These are phyloP conservation scores for Axilococcus clingmanii DNA, from an alignment of 139 green algal genomes.

Conservation along the genomic window DNA sequence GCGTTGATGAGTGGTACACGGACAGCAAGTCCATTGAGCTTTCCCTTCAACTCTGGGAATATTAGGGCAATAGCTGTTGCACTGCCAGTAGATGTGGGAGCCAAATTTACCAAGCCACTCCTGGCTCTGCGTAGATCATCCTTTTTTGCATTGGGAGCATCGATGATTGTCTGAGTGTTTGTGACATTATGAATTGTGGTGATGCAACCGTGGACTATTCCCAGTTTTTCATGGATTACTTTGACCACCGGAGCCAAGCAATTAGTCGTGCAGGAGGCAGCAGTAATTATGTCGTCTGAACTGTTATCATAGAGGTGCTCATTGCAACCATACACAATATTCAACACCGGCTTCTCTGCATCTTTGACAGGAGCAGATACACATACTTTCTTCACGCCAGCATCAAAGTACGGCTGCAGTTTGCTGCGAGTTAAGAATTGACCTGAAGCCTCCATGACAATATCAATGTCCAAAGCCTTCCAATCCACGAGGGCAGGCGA, in stretches of 20 bases:
- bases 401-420: slow-evolving; percentile 64
- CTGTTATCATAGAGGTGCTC: slow-evolving; percentile 54
- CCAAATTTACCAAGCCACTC: slow-evolving; percentile 69
- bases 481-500: slow-evolving; percentile 18
- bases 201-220: slow-evolving; percentile 72
- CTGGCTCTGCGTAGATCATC: slow-evolving; percentile 62
- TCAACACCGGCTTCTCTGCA: slow-evolving; percentile 47
- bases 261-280: slow-evolving; percentile 85
- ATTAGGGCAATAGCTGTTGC: slow-evolving; percentile 81
- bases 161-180: slow-evolving; percentile 80
- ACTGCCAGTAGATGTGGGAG: slow-evolving; percentile 70
- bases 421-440: slow-evolving; percentile 47
- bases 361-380: slow-evolving; percentile 80
- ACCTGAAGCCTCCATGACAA: slow-evolving; percentile 63
- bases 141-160: slow-evolving; percentile 81
- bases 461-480: slow-evolving; percentile 17
- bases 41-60: slow-evolving; percentile 83
- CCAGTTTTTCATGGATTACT: slow-evolving; percentile 72
- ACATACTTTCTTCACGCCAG: slow-evolving; percentile 48
- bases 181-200: slow-evolving; percentile 87
- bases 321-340: slow-evolving; percentile 76
- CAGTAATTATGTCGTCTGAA: slow-evolving; percentile 70
- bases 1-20: slow-evolving; percentile 76
- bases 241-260: slow-evolving; percentile 77
- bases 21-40: slow-evolving; percentile 80